Base-by-base conservation (phyloP, 2,329 filamentous ascomycete species). In the Venturia asperata region DNA sequence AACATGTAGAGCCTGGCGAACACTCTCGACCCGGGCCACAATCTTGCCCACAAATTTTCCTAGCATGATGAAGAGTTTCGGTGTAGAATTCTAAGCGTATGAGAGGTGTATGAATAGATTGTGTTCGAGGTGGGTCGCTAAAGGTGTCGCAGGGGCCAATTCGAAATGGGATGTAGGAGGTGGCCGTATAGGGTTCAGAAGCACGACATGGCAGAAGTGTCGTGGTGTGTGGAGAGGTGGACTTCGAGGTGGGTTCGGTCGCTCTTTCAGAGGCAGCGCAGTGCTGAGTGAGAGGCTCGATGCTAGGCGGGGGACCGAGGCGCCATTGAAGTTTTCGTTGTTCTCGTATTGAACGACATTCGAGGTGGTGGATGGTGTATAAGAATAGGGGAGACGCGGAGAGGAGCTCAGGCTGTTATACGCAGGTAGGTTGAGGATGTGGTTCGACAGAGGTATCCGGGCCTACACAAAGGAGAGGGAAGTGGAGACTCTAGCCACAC, bases 31-130 rank as follows among this genome's bases (percentile, higher is more conserved):
- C 5, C 61, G 24, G 13, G 37, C 47, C 7, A 63, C 24, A n/a
- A 63, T 30, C 27, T 66, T 64, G 61, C 30, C 37, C 17, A 62
- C 42, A 39, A 63, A 41, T 64, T 42, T 56, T 27, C 60, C 64
- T 17, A 65, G 13, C 64, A 65, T 65, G 34, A 9, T 49, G 42
- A 10, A 15, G 11, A 43, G 47, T 63, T 19, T 39, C 1, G 4
- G 21, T 9, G n/a, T 15, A 19, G 27, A n/a, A 27, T 10, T 52
- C 42, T 10, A 43, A 30, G 42, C 37, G 34, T 3, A 37, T 19
- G 15, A 55, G 19, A 24, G 27, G 19, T 17, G 24, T 34, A 43
- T 30, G n/a, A 19, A 30, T 52, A 43, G 2, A 27, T 52, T 63
- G 42, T 55, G 17, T 15, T 30, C 1, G 19, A n/a, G 47, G 2